Base-by-base conservation (phyloP, 139 green algal genomes). In the Chlorella vulgaris region DNA sequence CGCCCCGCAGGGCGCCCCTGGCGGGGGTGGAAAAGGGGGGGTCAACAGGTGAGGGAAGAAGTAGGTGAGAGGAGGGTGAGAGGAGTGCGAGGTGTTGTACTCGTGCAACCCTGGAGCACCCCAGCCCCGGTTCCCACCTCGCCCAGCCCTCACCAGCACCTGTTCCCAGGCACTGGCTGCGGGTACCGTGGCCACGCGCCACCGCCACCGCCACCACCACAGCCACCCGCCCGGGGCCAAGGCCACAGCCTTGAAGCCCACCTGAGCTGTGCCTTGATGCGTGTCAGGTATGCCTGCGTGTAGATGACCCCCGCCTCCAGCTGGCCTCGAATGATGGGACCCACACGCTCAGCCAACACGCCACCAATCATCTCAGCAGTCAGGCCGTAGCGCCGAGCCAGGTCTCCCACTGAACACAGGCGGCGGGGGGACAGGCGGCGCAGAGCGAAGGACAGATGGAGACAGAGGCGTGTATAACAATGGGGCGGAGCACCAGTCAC, bases 281-380 rank as follows among this genome's bases (percentile, higher is more conserved):
- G 88, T 0, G 86, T 79, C 50, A 98, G 83, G 88, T 96, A 91
- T 6, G 91, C 90, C 7, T 86, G 86, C 0, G 95, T 98, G 88
- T 96, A 98, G 65, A 98, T 77, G 42, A 97, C 86, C 0, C 90
- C 89, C 1, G 84, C 90, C 70, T 97, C 91, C 35, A 98, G 80
- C 8, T 89, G 85, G 21, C 94, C 95, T 18, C 89, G 51, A n/a
- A 98, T 93, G 5, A 65, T 35, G 40, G 42, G 86, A 10, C 28
- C 63, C 68, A 98, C 53, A 5, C 86, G 86, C 28, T 68, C 15
- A 0, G 61, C 35, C 51, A 99, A 43, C 10, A 87, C 70, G 19
- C 74, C 81, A 18, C 79, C 38, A 51, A 99, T 69, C 74, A 98
- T 87, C 47, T 99, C 96, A 8, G 84, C 85, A 36, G 74, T 87